A percentile compares a stretch with the other conserved stretches of the same genome.
phyloP scores from a whole-genome alignment of 164 flowering plant genomes.

The Kingdonia uniflora region DNA sequence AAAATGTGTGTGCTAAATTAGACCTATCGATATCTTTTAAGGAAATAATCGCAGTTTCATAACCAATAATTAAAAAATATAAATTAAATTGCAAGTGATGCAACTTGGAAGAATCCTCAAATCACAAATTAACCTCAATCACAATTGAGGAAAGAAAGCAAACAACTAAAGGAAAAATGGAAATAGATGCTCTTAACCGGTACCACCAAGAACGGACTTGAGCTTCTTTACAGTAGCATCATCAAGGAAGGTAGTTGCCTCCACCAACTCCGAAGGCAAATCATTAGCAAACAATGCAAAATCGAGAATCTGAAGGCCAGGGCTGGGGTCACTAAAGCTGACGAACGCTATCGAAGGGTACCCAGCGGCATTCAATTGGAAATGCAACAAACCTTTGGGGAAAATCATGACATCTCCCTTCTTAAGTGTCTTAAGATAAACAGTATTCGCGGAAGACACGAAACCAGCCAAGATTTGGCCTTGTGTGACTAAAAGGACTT shows the following conservation, averaged over 20 bases:
- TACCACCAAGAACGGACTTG: constrained; percentile 61
- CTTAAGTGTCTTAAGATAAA: constrained; percentile 32
- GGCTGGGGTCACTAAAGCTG: constrained; percentile 43
- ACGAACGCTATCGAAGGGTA: constrained; percentile 31
- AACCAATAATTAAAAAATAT: too few species aligned
- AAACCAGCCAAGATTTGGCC: constrained; percentile 49
- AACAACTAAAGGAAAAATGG: too few species aligned
- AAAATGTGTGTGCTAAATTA: too few species aligned
- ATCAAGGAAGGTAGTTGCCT: constrained; percentile 46
- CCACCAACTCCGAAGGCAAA: constrained; percentile 42
- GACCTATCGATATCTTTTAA: too few species aligned
- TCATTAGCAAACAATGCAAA: constrained; percentile 41
- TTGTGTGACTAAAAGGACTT: constrained; percentile 29
- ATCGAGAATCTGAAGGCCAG: constrained; percentile 53
- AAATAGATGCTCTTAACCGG: constrained; percentile 20
- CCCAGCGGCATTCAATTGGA: constrained; percentile 40
- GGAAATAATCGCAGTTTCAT: too few species aligned
- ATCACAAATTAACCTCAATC: too few species aligned
- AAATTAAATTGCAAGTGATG: too few species aligned
- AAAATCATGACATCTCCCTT: constrained; percentile 53
- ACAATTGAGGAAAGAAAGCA: too few species aligned
- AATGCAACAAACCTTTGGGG: constrained; percentile 58
- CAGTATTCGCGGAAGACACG: constrained; percentile 26
- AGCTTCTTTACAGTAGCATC: constrained; percentile 49
- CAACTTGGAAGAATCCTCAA: too few species aligned